Conservation (phyloP, 2,329 filamentous ascomycete genomes). For the Teratosphaeria pseudoeucalypti region DNA sequence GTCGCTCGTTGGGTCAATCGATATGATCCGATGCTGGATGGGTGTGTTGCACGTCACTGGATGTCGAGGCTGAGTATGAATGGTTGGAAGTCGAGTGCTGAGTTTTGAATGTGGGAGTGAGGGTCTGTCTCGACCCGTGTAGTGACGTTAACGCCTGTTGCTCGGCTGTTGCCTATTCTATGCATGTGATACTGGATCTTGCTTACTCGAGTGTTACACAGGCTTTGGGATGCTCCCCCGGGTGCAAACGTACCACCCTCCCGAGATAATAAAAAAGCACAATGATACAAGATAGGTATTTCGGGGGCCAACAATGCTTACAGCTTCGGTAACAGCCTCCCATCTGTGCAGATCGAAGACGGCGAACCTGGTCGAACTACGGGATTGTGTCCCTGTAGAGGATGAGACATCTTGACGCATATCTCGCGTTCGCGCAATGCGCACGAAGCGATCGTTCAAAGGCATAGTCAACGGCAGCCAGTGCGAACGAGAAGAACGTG, state of each 20-base stretch:
- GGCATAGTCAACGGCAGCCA: neutral
- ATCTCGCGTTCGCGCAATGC: neutral
- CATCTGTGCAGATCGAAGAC: neutral
- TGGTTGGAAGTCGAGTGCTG: neutral
- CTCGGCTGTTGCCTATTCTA: slow-evolving; percentile 1
- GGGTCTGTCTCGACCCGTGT: neutral
- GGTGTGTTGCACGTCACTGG: neutral
- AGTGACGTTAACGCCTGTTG: slow-evolving; percentile 1
- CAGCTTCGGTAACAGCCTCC: neutral
- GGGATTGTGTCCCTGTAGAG: neutral
- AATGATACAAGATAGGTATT: neutral
- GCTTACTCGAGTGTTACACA: neutral
- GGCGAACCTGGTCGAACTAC: neutral
- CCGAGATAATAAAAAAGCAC: neutral
- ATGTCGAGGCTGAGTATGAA: neutral
- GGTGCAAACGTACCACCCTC: neutral
- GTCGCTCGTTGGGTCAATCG: neutral
- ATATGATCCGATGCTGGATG: neutral
- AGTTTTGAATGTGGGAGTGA: neutral
- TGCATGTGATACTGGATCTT: neutral
- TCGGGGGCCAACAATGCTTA: neutral
- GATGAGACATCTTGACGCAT: neutral
- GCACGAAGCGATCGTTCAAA: neutral
- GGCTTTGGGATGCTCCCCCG: neutral
- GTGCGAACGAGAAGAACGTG: neutral